Evolutionary conservation across 2,329 filamentous ascomycete species (phyloP).

Genomic region (Trichophyton verrucosum): DNA sequence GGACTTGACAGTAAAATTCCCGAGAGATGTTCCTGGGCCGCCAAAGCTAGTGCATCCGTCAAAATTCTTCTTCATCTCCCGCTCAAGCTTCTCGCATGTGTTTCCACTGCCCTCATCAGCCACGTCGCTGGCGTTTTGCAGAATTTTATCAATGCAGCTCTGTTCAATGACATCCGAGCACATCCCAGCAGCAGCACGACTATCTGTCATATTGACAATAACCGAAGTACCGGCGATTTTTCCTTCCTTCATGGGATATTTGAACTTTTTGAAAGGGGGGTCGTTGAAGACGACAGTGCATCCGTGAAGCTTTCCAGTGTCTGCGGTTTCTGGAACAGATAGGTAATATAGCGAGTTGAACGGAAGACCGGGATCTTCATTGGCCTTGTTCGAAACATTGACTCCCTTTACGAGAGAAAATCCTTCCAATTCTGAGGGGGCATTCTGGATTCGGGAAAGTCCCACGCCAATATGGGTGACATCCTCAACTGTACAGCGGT

Average conservation of each 20-base stretch:
- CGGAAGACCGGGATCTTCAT: background rate
- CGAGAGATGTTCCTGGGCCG: background rate
- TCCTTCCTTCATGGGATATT: constrained; percentile 2
- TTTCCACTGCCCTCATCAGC: background rate
- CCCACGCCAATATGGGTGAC: background rate
- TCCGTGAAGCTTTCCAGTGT: constrained; percentile 6
- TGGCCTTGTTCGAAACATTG: background rate
- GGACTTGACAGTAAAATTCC: background rate
- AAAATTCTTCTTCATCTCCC: background rate
- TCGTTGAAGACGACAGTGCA: constrained; percentile 15
- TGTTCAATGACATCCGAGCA: constrained; percentile 13
- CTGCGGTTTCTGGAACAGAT: constrained; percentile 6
- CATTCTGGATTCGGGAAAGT: constrained; percentile 4
- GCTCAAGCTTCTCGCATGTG: background rate
- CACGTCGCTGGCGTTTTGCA: constrained; percentile 4
- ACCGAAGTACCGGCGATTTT: background rate
- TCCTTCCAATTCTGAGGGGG: constrained; percentile 8
- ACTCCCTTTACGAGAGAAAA: constrained; percentile 14
- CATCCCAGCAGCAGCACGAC: constrained; percentile 6
- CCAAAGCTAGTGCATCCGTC: background rate
- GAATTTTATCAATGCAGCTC: constrained; percentile 12
- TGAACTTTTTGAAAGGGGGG: constrained; percentile 8
- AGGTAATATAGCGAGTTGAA: constrained; percentile 14
- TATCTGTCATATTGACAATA: background rate
- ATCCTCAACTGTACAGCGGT: background rate